Conservation (phyloP, 805 yeast species). For the Lipomyces kockii region DNA sequence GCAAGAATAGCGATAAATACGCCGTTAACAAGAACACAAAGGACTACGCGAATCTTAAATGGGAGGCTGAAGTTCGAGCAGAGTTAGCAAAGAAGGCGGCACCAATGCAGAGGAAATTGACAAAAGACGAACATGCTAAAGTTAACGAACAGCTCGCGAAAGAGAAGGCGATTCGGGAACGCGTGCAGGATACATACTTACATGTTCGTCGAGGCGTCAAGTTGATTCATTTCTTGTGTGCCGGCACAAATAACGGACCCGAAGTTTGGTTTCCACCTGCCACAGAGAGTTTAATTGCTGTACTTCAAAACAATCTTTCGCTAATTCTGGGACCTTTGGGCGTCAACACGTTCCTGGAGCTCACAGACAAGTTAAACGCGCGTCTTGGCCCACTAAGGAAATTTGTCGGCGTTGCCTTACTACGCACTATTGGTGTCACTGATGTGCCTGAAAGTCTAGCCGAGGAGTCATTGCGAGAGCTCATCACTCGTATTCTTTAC, state of each 20-base stretch:
- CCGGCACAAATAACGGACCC: conserved; percentile 69
- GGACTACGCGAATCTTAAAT: conserved; percentile 81
- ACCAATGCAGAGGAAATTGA: conserved; percentile 54
- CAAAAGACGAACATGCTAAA: conserved; percentile 74
- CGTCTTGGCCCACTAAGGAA: conserved; percentile 57
- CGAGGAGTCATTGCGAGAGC: conserved; percentile 58
- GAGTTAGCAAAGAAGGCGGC: conserved; percentile 57
- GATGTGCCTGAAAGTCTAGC: conserved; percentile 49
- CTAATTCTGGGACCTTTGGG: conserved; percentile 53
- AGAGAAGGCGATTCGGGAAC: conserved; percentile 62
- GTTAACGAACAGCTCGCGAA: conserved; percentile 65
- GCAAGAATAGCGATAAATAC: conserved; percentile 49
- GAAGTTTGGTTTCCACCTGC: conserved; percentile 75
- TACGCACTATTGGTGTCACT: conserved; percentile 57
- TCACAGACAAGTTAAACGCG: conserved; percentile 58
- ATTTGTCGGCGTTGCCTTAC: conserved; percentile 70
- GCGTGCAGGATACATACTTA: conserved; percentile 49
- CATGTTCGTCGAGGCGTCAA: conserved; percentile 56
- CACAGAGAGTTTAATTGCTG: conserved; percentile 53
- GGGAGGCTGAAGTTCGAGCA: conserved; percentile 85
- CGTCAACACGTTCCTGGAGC: conserved; percentile 55
- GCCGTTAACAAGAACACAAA: conserved; percentile 71
- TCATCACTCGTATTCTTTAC: conserved; percentile 71
- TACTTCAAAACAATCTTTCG: conserved; percentile 49
- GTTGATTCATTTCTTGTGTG: conserved; percentile 57